These are phyloP conservation scores for Akanthomyces muscarius DNA, from an alignment of 2,329 filamentous ascomycete species.

Conservation along the genomic window DNA sequence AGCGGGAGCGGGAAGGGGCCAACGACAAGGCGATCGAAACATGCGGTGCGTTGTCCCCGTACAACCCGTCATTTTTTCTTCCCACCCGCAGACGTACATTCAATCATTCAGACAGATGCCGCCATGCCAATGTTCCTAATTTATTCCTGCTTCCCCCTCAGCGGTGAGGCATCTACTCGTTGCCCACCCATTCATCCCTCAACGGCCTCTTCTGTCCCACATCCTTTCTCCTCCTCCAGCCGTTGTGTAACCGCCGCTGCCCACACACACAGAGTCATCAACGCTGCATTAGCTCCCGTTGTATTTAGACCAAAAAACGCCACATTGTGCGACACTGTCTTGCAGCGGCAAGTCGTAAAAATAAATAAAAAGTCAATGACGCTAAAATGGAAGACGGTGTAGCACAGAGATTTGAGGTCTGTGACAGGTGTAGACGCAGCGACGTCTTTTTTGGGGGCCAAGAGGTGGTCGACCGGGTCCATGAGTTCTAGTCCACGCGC, in stretches of 20 bases:
- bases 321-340: conserved; percentile 2
- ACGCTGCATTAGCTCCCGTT: conserved; percentile 1
- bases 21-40: background rate
- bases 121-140: too few relatives aligned
- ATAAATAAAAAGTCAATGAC: too few relatives aligned
- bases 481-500: too few relatives aligned
- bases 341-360: background rate
- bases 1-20: background rate
- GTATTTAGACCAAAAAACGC: background rate
- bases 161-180: background rate
- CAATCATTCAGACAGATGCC: too few relatives aligned
- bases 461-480: too few relatives aligned
- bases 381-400: too few relatives aligned
- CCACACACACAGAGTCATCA: background rate
- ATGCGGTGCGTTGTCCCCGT: background rate
- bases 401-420: too few relatives aligned
- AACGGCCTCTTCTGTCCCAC: background rate
- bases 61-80: too few relatives aligned
- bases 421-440: too few relatives aligned
- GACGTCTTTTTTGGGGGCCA: too few relatives aligned
- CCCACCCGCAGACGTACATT: too few relatives aligned
- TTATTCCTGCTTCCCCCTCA: too few relatives aligned
- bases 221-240: background rate
- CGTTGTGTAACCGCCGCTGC: background rate
- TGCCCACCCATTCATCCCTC: background rate